phyloP scores from a whole-genome alignment of 441 rosid genomes.

The Adansonia rubrostipa region DNA sequence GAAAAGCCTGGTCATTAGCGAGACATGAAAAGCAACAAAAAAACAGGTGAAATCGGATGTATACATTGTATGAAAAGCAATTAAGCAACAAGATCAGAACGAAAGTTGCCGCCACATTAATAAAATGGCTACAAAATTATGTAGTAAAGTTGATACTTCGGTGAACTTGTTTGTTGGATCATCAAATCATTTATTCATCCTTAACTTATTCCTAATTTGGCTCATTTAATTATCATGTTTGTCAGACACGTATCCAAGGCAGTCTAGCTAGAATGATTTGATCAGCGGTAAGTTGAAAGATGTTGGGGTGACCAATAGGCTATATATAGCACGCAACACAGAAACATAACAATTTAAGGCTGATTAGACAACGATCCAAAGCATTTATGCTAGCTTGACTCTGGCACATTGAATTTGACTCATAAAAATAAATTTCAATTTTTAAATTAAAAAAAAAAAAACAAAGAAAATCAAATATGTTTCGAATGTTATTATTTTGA shows the following conservation, averaged over 20 bases:
- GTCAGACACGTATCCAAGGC: too few species aligned
- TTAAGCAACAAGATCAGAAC: not conserved
- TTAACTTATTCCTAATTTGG: too few species aligned
- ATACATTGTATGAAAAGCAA: not conserved
- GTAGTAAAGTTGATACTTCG: not conserved
- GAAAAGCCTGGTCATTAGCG: constrained; percentile 6
- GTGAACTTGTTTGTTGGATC: not conserved
- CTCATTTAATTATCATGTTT: too few species aligned
- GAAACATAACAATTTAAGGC: not conserved
- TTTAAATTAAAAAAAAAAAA: not conserved
- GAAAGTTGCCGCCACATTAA: too few species aligned
- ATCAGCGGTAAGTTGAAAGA: too few species aligned
- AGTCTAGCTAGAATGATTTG: too few species aligned
- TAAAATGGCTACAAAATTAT: too few species aligned
- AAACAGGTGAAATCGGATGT: not conserved
- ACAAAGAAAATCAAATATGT: not conserved
- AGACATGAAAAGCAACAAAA: not conserved
- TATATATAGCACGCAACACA: not conserved
- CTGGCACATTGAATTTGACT: not conserved
- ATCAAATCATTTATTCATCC: not conserved
- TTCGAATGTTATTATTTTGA: not conserved
- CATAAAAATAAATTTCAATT: not conserved
- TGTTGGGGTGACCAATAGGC: too few species aligned
- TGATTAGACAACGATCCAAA: not conserved
- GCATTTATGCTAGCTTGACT: too few species aligned